A percentile compares a stretch with the other conserved stretches of the same genome.
Evolutionary conservation across 2,329 filamentous ascomycete genomes (phyloP).

Genomic region (Apiospora hydei): DNA sequence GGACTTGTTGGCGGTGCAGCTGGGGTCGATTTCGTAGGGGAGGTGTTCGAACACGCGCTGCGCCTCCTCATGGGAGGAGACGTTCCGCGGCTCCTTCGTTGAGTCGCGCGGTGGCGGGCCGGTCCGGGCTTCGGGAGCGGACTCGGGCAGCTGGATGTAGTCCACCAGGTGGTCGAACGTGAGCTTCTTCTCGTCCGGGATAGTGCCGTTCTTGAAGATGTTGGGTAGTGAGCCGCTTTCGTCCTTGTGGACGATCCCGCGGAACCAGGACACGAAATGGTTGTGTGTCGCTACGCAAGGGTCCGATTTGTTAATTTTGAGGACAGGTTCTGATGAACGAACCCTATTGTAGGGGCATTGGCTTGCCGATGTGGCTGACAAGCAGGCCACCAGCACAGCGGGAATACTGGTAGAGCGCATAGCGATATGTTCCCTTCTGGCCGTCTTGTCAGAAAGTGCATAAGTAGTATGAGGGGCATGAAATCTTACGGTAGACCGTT

Average conservation of each 20-base stretch:
- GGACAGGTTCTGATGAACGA: not conserved
- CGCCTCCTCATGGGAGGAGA: not conserved
- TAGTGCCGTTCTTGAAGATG: not conserved
- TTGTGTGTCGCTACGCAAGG: not conserved
- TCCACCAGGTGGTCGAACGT: not conserved
- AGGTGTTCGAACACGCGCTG: not conserved
- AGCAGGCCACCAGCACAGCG: not conserved
- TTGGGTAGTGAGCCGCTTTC: not conserved
- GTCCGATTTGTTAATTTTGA: not conserved
- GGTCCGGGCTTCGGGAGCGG: conserved; percentile 5
- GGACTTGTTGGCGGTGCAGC: not conserved
- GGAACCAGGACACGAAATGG: not conserved
- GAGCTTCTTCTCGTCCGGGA: not conserved
- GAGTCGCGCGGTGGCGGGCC: not conserved
- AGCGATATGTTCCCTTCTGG: not conserved
- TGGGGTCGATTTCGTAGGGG: not conserved
- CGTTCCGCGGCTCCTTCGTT: not conserved
- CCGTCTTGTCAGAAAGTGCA: not conserved
- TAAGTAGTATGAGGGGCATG: not conserved
- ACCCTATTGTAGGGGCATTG: not conserved
- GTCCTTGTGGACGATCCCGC: not conserved
- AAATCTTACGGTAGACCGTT: not conserved
- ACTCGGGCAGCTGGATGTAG: not conserved
- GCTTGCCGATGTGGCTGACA: not conserved
- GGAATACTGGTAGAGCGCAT: not conserved